Evolutionary conservation across 2,329 filamentous ascomycete genomes (phyloP), one percentile per base, ranked within the genome.

Genomic region (Daldinia sp.): DNA sequence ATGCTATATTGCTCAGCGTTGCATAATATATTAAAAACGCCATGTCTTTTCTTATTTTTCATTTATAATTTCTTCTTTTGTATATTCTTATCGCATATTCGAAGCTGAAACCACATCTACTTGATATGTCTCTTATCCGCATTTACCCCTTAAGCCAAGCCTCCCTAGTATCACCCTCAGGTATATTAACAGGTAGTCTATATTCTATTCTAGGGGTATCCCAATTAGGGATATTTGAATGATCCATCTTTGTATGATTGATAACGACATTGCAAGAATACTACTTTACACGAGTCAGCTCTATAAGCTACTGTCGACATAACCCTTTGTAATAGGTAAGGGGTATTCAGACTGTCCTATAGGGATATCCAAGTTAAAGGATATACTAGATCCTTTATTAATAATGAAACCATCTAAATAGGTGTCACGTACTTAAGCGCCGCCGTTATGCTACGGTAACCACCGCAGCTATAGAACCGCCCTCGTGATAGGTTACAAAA

Each of bases 21-120:
- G 47, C 37, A 25, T 47, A 55, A 50, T 61, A 58, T 61, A 57
- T 49, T 21, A 32, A 32, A 57, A 41, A 48, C 37, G 35, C 30
- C 37, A 13, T 27, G 23, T 29, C 17, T 52, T 47, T 47, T 30
- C 30, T 37, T 47, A 37, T 50, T 17, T n/a, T 11, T 23, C 32
- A 10, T 34, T 23, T 8, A 45, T 19, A 4, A n/a, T 11, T 34
- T 10, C 17, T 39, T 23, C n/a, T 35, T 27, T 4, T 9, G 2
- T 27, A 19, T 35, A 47, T 4, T 10, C 17, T 21, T 25, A 9
- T 43, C 37, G 9, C 11, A 10, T 37, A 27, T 2, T 47, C 21
- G 29, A 29, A 23, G 4, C 41, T 47, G 11, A 13, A 47, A 47
- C 41, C 27, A 27, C n/a, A n/a, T n/a, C n/a, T n/a, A n/a, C n/a